A percentile compares a stretch with the other conserved stretches of the same genome.
These are phyloP conservation scores for Volvariella volvacea DNA, from an alignment of 1,284 basidiomycete species.

Conservation along the genomic window DNA sequence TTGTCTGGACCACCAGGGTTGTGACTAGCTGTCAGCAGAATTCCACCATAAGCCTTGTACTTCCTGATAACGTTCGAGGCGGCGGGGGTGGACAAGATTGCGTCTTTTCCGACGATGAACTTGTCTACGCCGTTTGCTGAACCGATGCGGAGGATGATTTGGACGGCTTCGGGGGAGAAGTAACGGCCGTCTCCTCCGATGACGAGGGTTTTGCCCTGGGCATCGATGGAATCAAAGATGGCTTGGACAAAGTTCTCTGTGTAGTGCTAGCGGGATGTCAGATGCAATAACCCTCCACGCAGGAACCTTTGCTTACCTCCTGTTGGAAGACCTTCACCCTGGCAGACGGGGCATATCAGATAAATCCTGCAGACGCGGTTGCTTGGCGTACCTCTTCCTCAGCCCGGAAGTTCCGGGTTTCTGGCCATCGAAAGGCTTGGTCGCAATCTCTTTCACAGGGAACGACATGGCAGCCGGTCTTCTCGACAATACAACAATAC, in stretches of 20 bases:
- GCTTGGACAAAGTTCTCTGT: constrained; percentile 98
- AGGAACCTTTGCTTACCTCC: constrained; percentile 43
- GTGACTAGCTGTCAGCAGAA: constrained; percentile 96
- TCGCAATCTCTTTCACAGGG: constrained; percentile 53
- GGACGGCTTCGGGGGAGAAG: constrained; percentile 86
- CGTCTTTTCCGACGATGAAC: constrained; percentile 85
- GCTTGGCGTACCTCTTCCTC: constrained; percentile 67
- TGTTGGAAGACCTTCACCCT: constrained; percentile 94
- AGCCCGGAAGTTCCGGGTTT: constrained; percentile 95
- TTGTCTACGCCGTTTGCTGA: constrained; percentile 88
- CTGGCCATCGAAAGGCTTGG: constrained; percentile 83
- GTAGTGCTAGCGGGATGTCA: constrained; percentile 63
- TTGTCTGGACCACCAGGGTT: constrained; percentile 97
- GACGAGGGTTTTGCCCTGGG: constrained; percentile 82
- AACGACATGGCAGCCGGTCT: constrained; percentile 28
- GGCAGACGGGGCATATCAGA: constrained; percentile 7
- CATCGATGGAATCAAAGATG: constrained; percentile 87
- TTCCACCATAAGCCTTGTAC: constrained; percentile 95
- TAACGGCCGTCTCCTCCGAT: constrained; percentile 97
- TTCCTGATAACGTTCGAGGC: constrained; percentile 94
- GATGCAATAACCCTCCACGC: constrained; percentile 10
- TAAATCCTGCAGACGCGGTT: too few species aligned
- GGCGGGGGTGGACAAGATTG: constrained; percentile 94
- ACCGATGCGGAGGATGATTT: constrained; percentile 87
- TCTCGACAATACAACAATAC: not conserved